Conservation (phyloP, 140 eudicot genomes). For the Oenanthe javanica region DNA sequence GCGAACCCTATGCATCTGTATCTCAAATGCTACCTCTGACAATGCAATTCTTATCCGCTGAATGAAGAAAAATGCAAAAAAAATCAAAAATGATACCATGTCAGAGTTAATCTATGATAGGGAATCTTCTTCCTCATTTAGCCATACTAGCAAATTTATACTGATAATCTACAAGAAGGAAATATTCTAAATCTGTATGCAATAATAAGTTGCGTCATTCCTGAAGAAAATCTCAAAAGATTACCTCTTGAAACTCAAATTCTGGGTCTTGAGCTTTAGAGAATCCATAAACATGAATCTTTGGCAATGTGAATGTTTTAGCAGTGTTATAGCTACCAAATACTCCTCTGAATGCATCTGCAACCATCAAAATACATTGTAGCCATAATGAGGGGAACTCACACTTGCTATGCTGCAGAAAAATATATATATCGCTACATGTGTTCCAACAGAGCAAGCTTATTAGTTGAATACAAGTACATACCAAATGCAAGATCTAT, state of each 20-base stretch:
- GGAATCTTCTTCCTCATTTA: neutral
- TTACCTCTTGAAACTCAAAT: slow-evolving; percentile 86
- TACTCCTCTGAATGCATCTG: slow-evolving; percentile 82
- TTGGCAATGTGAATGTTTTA: slow-evolving; percentile 50
- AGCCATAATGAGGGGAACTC: neutral
- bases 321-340: slow-evolving; percentile 26
- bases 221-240: neutral
- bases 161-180: neutral
- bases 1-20: slow-evolving; percentile 78
- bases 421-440: neutral
- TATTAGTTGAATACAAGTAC: too few species aligned
- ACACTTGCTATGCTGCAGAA: neutral
- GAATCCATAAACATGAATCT: slow-evolving; percentile 91
- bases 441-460: neutral
- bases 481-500: slow-evolving; percentile 24
- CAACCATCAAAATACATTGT: slow-evolving; percentile 8
- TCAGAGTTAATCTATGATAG: neutral
- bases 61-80: neutral
- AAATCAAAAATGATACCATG: neutral
- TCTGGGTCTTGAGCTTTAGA: slow-evolving; percentile 97
- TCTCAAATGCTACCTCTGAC: slow-evolving; percentile 65
- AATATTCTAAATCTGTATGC: neutral
- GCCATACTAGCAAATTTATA: neutral
- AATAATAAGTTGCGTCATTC: neutral
- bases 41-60: slow-evolving; percentile 82